Base-by-base conservation (phyloP, 805 yeast species). In the Phaffomyces antillensis region DNA sequence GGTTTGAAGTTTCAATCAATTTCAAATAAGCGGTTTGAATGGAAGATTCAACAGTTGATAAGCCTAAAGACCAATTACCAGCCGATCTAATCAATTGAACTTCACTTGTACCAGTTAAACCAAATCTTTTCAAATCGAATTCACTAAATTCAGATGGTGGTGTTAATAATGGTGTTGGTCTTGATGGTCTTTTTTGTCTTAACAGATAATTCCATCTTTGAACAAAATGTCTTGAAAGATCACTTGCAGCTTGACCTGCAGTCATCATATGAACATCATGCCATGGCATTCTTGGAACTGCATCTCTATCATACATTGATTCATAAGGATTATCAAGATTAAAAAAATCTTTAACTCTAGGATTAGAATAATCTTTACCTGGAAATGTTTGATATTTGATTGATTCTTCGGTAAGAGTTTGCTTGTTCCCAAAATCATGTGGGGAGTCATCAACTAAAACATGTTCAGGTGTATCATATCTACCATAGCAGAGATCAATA, bases 201-300 rank as follows among this genome's bases (percentile, higher is more conserved):
- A 95, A 64, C 35, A 93, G 70, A 59, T 87, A 93, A 61, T 93
- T 93, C 99, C 99, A 93, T 56, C 99, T 77, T 67, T 93, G 99
- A 13, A 89, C 95, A 65, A 95, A 93, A 63, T 93, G 98, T 46
- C 99, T 77, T 0, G 95, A 77, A 42, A 91, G 65, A 62, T 93
- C 99, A 48, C 97, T 75, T 0, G 98, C 99, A 4, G 90, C 80
- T 57, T 90, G 95, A 13, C 99, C 99, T 3, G 90, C 78, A 1
- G 95, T 81, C 67, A 89, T 80, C 95, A 90, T 93, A 54, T 93
- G 98, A 34, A 93, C 87, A 72, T 93, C 99, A 64, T 93, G 99
- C 99, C 99, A 93, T 10, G 99, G 99, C 99, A 93, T 93, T 55
- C 99, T 77, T 3, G 99, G 98, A 18, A 77, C 74, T 17, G 63